These are phyloP conservation scores for Chenopodium formosanum DNA, from an alignment of 148 eudicot genomes.

Conservation along the genomic window DNA sequence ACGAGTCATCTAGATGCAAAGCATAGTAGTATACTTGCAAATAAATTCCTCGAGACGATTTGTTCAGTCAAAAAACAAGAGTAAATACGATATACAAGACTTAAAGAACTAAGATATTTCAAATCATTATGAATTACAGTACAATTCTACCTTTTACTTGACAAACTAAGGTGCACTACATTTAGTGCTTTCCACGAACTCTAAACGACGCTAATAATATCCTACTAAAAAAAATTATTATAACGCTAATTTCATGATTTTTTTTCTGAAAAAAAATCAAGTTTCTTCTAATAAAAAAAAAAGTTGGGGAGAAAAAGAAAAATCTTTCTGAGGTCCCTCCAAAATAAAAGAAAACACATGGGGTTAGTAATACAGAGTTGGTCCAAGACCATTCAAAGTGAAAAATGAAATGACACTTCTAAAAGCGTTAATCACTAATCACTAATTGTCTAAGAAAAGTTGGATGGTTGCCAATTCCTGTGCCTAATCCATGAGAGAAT, in stretches of 20 bases:
- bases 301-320: background rate
- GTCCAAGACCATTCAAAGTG: conserved; percentile 8
- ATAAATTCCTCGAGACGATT: no score
- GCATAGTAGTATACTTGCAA: background rate
- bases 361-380: conserved; percentile 17
- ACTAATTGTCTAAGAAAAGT: conserved; percentile 11
- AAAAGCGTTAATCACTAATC: conserved; percentile 1
- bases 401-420: background rate
- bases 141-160: background rate
- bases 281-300: background rate
- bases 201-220: background rate
- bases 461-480: conserved; percentile 16
- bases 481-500: conserved; percentile 10
- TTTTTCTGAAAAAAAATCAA: background rate
- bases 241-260: background rate
- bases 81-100: background rate
- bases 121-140: conserved; percentile 14
- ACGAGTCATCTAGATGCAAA: background rate
- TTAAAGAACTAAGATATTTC: background rate
- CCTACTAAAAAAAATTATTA: background rate
- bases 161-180: conserved; percentile 1
- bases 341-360: conserved; percentile 14
- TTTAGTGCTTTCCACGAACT: conserved; percentile 3
- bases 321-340: conserved; percentile 5
- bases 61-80: background rate